Percentiles rank a stretch among this genome's conserved stretches.
Conservation (phyloP, 331 rosid species). For the Arachis monticola region DNA sequence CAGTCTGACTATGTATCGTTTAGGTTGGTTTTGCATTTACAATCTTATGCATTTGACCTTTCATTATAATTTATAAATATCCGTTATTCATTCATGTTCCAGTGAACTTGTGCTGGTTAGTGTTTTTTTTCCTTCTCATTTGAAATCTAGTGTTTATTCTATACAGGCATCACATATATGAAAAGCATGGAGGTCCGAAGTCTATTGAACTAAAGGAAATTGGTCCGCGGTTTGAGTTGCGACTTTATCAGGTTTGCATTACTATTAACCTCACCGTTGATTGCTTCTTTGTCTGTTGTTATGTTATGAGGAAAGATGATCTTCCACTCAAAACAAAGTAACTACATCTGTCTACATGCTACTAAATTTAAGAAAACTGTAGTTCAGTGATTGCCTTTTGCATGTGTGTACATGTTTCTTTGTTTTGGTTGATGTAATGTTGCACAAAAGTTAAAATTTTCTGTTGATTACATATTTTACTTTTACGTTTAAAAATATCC, state of each 20-base stretch:
- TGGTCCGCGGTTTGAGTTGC: slow-evolving; percentile 93
- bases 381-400: background rate
- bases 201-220: slow-evolving; percentile 86
- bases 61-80: background rate
- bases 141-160: background rate
- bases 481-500: too few species aligned
- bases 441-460: too few species aligned
- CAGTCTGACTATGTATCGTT: slow-evolving; percentile 83
- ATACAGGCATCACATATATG: slow-evolving; percentile 81
- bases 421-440: background rate
- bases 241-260: slow-evolving; percentile 65
- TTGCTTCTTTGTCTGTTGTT: slow-evolving; percentile 17
- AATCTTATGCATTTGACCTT: slow-evolving; percentile 14
- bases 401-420: background rate
- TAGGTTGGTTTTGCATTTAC: slow-evolving; percentile 58
- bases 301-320: slow-evolving; percentile 18
- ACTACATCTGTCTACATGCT: slow-evolving; percentile 6
- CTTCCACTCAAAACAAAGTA: slow-evolving; percentile 13
- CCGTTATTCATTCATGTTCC: slow-evolving; percentile 26
- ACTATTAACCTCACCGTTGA: slow-evolving; percentile 2
- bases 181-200: slow-evolving; percentile 78
- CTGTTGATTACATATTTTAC: too few species aligned
- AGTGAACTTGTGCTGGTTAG: background rate
- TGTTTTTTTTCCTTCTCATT: slow-evolving; percentile 10
- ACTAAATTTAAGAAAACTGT: slow-evolving; percentile 5